Evolutionary conservation across 805 yeast genomes (phyloP).

Genomic region (Pichia thaimueangensis): DNA sequence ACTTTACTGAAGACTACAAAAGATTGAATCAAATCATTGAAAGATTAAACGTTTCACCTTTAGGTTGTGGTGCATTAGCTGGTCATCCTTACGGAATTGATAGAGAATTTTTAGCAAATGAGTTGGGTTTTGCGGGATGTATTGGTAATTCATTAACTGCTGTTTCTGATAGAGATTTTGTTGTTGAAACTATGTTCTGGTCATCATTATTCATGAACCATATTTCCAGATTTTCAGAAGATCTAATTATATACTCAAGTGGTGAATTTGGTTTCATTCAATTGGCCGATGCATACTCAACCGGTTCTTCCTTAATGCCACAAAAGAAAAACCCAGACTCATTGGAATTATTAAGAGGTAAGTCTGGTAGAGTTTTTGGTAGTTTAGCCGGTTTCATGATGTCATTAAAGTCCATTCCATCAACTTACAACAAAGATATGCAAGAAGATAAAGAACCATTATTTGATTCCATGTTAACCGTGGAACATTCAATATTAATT

Average conservation of each 20-base stretch:
- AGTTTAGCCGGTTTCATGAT: constrained; percentile 91
- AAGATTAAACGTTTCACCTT: constrained; percentile 83
- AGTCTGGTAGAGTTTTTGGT: constrained; percentile 96
- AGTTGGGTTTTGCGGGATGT: constrained; percentile 73
- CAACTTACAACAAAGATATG: constrained; percentile 96
- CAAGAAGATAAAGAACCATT: constrained; percentile 99
- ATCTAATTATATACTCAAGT: constrained; percentile 89
- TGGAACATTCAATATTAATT: constrained; percentile 87
- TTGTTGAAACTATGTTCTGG: constrained; percentile 95
- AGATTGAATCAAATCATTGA: constrained; percentile 73
- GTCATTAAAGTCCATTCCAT: constrained; percentile 95
- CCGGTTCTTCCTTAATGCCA: constrained; percentile 98
- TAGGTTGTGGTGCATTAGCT: constrained; percentile 97
- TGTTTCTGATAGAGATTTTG: constrained; percentile 95
- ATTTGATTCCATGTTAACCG: constrained; percentile 83
- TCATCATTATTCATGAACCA: constrained; percentile 91
- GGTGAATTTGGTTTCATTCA: constrained; percentile 95
- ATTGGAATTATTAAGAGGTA: constrained; percentile 90
- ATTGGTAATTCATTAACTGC: constrained; percentile 97
- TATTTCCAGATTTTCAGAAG: constrained; percentile 90
- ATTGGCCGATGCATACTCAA: constrained; percentile 95
- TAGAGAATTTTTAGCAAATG: constrained; percentile 78
- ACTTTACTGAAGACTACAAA: constrained; percentile 83
- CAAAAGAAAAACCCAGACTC: constrained; percentile 99
- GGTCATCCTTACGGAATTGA: constrained; percentile 99